A percentile compares a stretch with the other conserved stretches of the same genome.
Conservation (phyloP, 2,329 filamentous ascomycete species). For the Apiospora koreana region DNA sequence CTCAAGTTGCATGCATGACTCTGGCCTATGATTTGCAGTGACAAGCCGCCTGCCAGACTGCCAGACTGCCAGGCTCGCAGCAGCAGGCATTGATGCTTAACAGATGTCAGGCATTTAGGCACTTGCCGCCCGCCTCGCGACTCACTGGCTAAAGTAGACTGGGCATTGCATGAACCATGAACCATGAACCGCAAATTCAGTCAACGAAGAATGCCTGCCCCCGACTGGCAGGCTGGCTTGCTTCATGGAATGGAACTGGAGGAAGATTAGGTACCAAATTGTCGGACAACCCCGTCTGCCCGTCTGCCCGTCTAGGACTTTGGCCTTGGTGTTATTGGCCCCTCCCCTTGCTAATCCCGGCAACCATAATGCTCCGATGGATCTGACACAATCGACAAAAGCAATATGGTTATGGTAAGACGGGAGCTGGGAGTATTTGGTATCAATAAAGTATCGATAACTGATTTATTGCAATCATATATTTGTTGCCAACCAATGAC, state of each 20-base stretch:
- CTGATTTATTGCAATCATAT: background rate
- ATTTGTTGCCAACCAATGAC: background rate
- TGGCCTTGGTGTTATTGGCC: background rate
- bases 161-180: background rate
- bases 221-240: too few species aligned
- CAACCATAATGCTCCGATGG: background rate
- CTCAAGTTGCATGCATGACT: conserved; percentile 1
- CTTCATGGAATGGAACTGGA: background rate
- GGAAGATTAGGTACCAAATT: background rate
- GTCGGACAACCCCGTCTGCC: too few species aligned
- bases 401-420: background rate
- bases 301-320: conserved; percentile 5
- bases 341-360: background rate
- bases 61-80: too few species aligned
- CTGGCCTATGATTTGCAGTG: background rate
- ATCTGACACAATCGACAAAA: background rate
- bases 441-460: background rate
- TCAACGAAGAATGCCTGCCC: background rate
- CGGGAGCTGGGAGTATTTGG: background rate
- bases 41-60: too few species aligned
- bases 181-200: background rate
- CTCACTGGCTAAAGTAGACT: background rate
- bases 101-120: background rate
- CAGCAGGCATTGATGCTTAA: background rate
- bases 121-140: background rate